Conservation (phyloP, 1,284 basidiomycete genomes). For the Puccinia coronata region DNA sequence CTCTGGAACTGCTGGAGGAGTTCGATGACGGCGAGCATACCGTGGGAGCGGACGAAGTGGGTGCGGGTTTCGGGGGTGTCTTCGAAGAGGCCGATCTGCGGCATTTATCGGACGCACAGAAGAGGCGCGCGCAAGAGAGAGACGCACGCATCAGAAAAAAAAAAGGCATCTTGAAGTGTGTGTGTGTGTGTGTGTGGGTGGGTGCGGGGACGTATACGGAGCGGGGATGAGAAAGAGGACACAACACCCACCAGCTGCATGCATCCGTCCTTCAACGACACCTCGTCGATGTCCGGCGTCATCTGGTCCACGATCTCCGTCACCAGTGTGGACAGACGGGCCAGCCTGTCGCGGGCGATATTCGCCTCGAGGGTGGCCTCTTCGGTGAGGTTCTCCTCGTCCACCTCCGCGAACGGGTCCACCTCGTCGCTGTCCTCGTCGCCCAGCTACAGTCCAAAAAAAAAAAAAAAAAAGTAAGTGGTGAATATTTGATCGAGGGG, state of each 20-base stretch:
- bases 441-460: conserved; percentile 65
- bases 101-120: too few species aligned
- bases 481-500: too few species aligned
- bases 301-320: conserved; percentile 83
- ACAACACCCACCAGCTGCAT: conserved; percentile 73
- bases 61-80: conserved; percentile 84
- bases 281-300: conserved; percentile 74
- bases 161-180: too few species aligned
- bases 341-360: conserved; percentile 83
- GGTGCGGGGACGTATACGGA: not conserved
- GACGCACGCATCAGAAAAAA: not conserved
- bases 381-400: conserved; percentile 50
- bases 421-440: conserved; percentile 81
- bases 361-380: conserved; percentile 73
- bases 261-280: conserved; percentile 76
- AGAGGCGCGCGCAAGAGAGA: too few species aligned
- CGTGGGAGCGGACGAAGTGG: conserved; percentile 86
- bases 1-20: conserved; percentile 74
- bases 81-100: conserved; percentile 76
- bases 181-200: too few species aligned
- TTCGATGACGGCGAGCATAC: conserved; percentile 89
- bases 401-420: conserved; percentile 88
- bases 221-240: not conserved
- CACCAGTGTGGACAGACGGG: conserved; percentile 76
- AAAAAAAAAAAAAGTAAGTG: not conserved